Evolutionary conservation across 2,329 filamentous ascomycete species (phyloP), one percentile per base, ranked within the genome.

Genomic region (Cladosporium austrohemisphaericum): DNA sequence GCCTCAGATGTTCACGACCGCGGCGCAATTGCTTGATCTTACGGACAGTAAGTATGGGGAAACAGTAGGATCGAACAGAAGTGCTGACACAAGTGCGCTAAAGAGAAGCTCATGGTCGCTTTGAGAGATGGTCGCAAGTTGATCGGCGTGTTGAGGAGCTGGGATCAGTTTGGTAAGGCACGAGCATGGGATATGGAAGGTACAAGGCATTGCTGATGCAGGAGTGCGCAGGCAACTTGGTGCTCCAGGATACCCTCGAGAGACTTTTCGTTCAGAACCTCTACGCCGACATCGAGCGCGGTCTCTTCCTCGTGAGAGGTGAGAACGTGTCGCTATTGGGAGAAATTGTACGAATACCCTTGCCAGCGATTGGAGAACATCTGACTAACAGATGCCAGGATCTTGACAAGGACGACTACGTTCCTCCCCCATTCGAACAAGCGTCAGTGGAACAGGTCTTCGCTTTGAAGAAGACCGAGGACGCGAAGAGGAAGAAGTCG

Each of bases 1-100:
- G 11, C 91, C 91, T 52, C 92, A 98, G 75, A 96, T 97, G 86
- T 98, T 98, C 73, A 95, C 93, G 14, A 98, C 93, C 25, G 93
- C 93, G 25, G 91, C 93, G 48, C 93, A 97, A 75, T 76, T 98
- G 52, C 76, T 98, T 52, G 93, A 98, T 68, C 78, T 98, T 63
- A 97, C 93, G 61, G 93, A 98, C 74, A 98, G 92, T 97, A 82
- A 76, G 59, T 60, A 33, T 33, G 41, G 16, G 33, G 29, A 87
- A 52, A 37, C 41, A 53, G 5, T 16, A 13, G 40, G 37, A 38
- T 31, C 25, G n/a, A 23, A 7, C 19, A 35, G 13, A 41, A 20
- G 33, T 32, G 14, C 19, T 50, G 14, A 36, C 46, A 50, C 19
- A n/a, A 25, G 41, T 19, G 36, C 33, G 33, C 25, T 59, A 55